Conservation (phyloP, 2,329 filamentous ascomycete genomes). For the Falciphora oryzae region DNA sequence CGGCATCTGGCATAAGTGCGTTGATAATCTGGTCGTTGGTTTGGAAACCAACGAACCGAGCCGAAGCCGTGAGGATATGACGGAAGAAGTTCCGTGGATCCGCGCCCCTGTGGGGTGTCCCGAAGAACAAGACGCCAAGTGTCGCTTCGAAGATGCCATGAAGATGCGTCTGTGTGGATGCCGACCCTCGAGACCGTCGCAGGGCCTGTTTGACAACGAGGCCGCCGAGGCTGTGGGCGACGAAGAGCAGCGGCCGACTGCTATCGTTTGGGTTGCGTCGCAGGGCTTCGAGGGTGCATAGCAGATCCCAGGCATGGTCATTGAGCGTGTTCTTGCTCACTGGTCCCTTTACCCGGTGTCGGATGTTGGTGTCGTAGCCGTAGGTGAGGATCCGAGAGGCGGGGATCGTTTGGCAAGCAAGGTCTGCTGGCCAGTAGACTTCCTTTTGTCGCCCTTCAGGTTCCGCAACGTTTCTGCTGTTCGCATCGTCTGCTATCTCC, state of each 20-base stretch:
- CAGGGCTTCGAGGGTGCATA: slow-evolving; percentile 25
- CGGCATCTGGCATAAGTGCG: slow-evolving; percentile 26
- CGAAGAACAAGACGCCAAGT: slow-evolving; percentile 26
- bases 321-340: slow-evolving; percentile 24
- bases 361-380: slow-evolving; percentile 25
- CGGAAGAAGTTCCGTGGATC: slow-evolving; percentile 20
- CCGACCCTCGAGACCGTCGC: slow-evolving; percentile 12
- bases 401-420: neutral
- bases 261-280: slow-evolving; percentile 16
- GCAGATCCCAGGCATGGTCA: slow-evolving; percentile 28
- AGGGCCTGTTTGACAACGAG: slow-evolving; percentile 26
- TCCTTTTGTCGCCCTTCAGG: neutral
- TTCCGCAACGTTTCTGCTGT: neutral
- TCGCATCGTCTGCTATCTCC: neutral
- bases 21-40: slow-evolving; percentile 29
- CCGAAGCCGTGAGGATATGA: slow-evolving; percentile 12
- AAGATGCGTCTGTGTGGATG: slow-evolving; percentile 12
- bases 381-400: slow-evolving; percentile 18
- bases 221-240: slow-evolving; percentile 30
- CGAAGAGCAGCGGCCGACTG: slow-evolving; percentile 22
- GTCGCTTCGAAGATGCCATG: slow-evolving; percentile 19
- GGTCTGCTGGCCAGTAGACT: neutral
- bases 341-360: slow-evolving; percentile 17
- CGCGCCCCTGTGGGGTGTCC: slow-evolving; percentile 26
- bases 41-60: slow-evolving; percentile 16